Percentiles rank a stretch among this genome's conserved stretches.
Conservation (phyloP, 2,329 filamentous ascomycete genomes). For the Botryotinia globosa region DNA sequence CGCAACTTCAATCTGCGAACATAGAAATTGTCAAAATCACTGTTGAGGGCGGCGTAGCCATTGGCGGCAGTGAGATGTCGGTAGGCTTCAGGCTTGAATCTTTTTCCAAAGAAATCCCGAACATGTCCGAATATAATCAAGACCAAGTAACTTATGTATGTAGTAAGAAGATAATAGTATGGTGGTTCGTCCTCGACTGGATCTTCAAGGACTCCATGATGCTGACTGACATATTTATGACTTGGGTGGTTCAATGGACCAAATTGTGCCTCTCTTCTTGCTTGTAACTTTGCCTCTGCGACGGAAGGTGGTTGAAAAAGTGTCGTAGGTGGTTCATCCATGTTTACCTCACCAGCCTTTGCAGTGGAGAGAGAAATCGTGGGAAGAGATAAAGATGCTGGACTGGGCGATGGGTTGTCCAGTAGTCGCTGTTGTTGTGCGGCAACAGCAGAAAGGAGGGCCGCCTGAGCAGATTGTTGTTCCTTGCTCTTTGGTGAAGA, state of each 20-base stretch:
- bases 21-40: constrained; percentile 99
- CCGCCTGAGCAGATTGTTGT: constrained; percentile 62
- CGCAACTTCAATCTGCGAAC: constrained; percentile 87
- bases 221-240: constrained; percentile 87
- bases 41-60: constrained; percentile 92
- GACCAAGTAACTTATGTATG: constrained; percentile 96
- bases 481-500: constrained; percentile 74
- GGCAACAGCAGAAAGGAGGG: constrained; percentile 58
- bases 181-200: constrained; percentile 93
- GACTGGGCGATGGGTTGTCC: constrained; percentile 55
- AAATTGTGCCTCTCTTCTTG: constrained; percentile 84
- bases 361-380: constrained; percentile 90
- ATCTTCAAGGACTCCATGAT: constrained; percentile 72
- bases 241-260: constrained; percentile 76
- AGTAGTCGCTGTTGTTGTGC: constrained; percentile 59
- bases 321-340: constrained; percentile 71
- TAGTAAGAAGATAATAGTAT: constrained; percentile 95
- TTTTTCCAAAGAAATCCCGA: constrained; percentile 96
- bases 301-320: constrained; percentile 85
- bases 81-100: constrained; percentile 82
- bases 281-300: constrained; percentile 74
- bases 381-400: constrained; percentile 74
- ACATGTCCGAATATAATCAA: constrained; percentile 94
- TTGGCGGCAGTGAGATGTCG: constrained; percentile 77
- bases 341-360: constrained; percentile 69